Evolutionary conservation across 352 stramenopile species (phyloP).

Genomic region (Phytopythium kandeliae): DNA sequence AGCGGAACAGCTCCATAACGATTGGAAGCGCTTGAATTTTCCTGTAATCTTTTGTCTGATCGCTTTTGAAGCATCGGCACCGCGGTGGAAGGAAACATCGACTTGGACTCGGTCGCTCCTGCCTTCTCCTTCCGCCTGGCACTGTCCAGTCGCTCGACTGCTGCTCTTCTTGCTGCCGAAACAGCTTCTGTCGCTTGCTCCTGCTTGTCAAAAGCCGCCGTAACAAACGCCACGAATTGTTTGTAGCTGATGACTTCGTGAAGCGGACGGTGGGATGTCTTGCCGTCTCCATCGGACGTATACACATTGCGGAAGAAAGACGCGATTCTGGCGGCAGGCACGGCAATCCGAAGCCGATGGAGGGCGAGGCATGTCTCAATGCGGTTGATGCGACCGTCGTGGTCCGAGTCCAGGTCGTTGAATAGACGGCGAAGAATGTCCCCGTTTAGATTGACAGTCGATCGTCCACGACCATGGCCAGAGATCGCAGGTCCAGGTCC

Average conservation of each 20-base stretch:
- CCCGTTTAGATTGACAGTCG: slow-evolving; percentile 22
- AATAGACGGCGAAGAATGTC: slow-evolving; percentile 75
- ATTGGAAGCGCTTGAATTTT: too few relatives aligned
- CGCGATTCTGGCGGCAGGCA: slow-evolving; percentile 49
- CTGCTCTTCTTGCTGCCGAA: neutral
- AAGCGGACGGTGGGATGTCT: slow-evolving; percentile 19
- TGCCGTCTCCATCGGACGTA: slow-evolving; percentile 1
- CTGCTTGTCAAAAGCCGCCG: slow-evolving; percentile 37
- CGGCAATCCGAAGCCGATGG: slow-evolving; percentile 58
- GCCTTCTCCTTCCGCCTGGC: neutral
- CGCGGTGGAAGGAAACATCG: neutral
- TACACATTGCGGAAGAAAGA: slow-evolving; percentile 65
- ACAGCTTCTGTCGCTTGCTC: slow-evolving; percentile 11
- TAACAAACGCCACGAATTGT: slow-evolving; percentile 70
- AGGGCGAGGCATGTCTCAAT: slow-evolving; percentile 71
- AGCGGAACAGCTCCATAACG: too few relatives aligned
- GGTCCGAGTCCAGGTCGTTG: slow-evolving; percentile 61
- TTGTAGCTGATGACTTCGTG: slow-evolving; percentile 74
- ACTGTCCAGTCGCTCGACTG: neutral
- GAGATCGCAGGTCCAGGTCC: slow-evolving; percentile 14
- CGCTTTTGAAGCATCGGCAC: slow-evolving; percentile 5
- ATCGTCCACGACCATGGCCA: slow-evolving; percentile 6
- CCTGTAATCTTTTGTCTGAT: neutral
- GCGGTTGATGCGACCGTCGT: slow-evolving; percentile 62
- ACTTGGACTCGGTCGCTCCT: neutral